Conservation (phyloP, 495 filamentous ascomycete genomes). For the Wilcoxina mikolae region DNA sequence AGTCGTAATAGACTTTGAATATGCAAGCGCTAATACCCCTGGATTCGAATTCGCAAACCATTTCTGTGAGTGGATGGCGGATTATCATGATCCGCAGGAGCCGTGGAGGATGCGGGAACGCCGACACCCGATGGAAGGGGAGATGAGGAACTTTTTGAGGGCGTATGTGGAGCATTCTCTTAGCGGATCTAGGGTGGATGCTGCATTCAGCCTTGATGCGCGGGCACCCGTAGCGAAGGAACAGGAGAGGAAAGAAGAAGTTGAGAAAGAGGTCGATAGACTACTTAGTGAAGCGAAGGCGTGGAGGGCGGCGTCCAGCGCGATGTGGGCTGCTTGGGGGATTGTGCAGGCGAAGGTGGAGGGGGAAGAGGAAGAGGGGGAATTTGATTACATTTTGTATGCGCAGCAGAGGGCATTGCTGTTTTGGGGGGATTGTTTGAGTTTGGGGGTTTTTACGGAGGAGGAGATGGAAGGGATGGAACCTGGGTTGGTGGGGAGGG, state of each 20-base stretch:
- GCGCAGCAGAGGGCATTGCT: slow-evolving; percentile 79
- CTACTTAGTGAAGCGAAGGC: slow-evolving; percentile 62
- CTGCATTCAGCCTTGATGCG: slow-evolving; percentile 54
- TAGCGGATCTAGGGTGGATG: not conserved
- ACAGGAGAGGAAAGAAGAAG: slow-evolving; percentile 39
- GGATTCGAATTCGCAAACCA: slow-evolving; percentile 96
- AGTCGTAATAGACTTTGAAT: slow-evolving; percentile 97
- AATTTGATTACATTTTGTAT: slow-evolving; percentile 87
- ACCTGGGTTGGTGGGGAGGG: slow-evolving; percentile 35
- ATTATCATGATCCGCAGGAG: slow-evolving; percentile 61
- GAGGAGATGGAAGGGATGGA: slow-evolving; percentile 52
- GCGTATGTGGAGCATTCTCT: slow-evolving; percentile 68
- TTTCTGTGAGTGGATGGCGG: slow-evolving; percentile 94
- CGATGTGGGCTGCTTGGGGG: slow-evolving; percentile 91
- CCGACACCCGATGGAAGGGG: slow-evolving; percentile 59
- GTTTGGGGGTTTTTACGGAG: slow-evolving; percentile 48
- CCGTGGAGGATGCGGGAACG: slow-evolving; percentile 53
- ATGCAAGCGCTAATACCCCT: slow-evolving; percentile 74
- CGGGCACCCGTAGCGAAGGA: slow-evolving; percentile 45
- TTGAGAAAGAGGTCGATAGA: slow-evolving; percentile 48
- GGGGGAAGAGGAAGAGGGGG: slow-evolving; percentile 41
- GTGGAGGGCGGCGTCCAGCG: slow-evolving; percentile 76
- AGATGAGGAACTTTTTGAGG: slow-evolving; percentile 70
- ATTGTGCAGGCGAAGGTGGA: slow-evolving; percentile 77
- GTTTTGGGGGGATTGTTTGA: slow-evolving; percentile 80